Percentiles rank a stretch among this genome's conserved stretches.
Conservation (phyloP, 176 grass and related monocot genomes). For the Phragmites australis region DNA sequence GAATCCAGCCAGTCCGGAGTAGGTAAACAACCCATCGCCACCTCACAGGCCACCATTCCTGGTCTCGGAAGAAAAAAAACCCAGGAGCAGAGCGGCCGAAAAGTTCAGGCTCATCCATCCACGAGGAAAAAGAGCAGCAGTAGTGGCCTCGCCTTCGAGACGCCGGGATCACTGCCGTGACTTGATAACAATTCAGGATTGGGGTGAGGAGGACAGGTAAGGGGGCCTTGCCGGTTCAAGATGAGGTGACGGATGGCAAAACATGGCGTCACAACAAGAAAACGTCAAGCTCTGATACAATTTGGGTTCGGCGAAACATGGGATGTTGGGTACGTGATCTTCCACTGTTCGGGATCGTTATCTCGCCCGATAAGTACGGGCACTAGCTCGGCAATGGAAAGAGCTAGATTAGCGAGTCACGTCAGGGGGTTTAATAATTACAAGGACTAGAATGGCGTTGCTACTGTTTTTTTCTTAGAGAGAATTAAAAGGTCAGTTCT, state of each 20-base stretch:
- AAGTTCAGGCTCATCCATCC: neutral
- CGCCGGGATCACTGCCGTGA: neutral
- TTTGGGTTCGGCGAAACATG: neutral
- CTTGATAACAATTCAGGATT: slow-evolving; percentile 6
- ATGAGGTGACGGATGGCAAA: slow-evolving; percentile 16
- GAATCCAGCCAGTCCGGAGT: neutral
- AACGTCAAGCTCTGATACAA: neutral
- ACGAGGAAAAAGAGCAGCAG: neutral
- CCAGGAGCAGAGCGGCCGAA: slow-evolving; percentile 37
- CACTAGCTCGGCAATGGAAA: slow-evolving; percentile 28
- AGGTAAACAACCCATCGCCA: slow-evolving; percentile 12
- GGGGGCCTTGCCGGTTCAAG: neutral
- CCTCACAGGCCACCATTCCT: neutral
- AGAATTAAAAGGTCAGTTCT: neutral
- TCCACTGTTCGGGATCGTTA: slow-evolving; percentile 34
- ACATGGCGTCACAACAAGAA: neutral
- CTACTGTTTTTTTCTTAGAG: neutral
- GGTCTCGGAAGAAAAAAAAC: neutral
- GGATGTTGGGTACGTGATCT: neutral
- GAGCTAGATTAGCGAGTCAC: slow-evolving; percentile 39
- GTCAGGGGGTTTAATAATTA: slow-evolving; percentile 3
- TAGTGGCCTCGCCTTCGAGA: neutral
- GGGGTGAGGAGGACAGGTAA: neutral
- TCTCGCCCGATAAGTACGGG: slow-evolving; percentile 43
- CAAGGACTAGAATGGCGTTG: neutral